Conservation (phyloP, 441 rosid genomes). For the Pelargonium cotyledonis region DNA sequence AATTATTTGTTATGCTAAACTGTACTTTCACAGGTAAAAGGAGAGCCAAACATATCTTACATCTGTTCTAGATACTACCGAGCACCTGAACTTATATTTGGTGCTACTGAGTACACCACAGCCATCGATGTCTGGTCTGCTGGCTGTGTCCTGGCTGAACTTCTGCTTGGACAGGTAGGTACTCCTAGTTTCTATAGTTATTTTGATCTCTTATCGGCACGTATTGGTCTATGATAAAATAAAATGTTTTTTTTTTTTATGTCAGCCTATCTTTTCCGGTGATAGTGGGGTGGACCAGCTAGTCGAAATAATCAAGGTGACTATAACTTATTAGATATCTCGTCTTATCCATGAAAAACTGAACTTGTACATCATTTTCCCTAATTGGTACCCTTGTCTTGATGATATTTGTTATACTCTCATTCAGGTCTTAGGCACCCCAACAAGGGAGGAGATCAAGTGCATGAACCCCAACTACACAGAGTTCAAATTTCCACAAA, state of each 20-base stretch:
- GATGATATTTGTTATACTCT: constrained; percentile 9
- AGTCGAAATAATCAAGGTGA: constrained; percentile 91
- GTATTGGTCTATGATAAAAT: neutral
- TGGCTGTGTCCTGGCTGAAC: constrained; percentile 90
- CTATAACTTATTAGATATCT: neutral
- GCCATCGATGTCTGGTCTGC: constrained; percentile 98
- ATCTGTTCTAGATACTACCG: constrained; percentile 95
- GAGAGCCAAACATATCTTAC: constrained; percentile 93
- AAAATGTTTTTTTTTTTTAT: neutral
- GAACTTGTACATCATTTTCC: too few species aligned
- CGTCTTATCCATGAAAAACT: neutral
- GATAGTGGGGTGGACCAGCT: constrained; percentile 99
- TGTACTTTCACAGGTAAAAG: constrained; percentile 61
- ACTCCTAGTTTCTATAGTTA: constrained; percentile 6
- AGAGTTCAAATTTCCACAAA: constrained; percentile 49
- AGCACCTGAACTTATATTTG: constrained; percentile 94
- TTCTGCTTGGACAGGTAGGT: constrained; percentile 85
- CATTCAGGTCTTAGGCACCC: constrained; percentile 85
- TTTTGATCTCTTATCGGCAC: too few species aligned
- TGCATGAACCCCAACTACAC: constrained; percentile 99
- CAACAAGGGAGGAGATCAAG: constrained; percentile 93
- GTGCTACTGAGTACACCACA: constrained; percentile 89
- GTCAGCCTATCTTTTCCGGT: constrained; percentile 65
- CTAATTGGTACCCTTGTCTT: neutral
- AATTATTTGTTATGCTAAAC: constrained; percentile 8